A percentile compares a stretch with the other conserved stretches of the same genome.
These are phyloP conservation scores for Delonix regia DNA, from an alignment of 306 rosid species.

Conservation along the genomic window DNA sequence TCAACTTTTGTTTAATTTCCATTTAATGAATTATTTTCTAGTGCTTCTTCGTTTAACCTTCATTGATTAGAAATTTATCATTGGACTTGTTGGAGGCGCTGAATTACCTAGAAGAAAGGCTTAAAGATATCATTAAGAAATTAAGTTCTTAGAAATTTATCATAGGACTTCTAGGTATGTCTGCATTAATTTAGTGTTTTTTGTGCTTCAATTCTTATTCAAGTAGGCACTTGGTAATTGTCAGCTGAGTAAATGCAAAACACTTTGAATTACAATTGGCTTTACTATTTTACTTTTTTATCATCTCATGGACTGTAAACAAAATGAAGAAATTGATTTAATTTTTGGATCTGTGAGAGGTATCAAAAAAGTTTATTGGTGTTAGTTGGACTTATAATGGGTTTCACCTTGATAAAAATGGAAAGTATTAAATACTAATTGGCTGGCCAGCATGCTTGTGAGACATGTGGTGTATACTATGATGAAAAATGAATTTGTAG, in stretches of 20 bases:
- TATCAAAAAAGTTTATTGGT: background rate
- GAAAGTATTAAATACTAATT: too few relatives aligned
- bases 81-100: constrained; percentile 93
- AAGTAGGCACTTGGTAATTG: background rate
- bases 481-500: background rate
- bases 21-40: background rate
- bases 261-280: background rate
- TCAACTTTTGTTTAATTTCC: background rate
- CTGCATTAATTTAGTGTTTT: background rate
- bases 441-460: background rate
- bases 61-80: constrained; percentile 34
- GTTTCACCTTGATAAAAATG: background rate
- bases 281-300: background rate
- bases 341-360: background rate
- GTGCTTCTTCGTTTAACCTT: constrained; percentile 1
- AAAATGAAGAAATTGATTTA: background rate
- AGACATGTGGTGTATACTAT: background rate
- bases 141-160: constrained; percentile 93
- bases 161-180: constrained; percentile 76
- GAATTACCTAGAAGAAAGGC: constrained; percentile 80
- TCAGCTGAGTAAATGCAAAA: background rate
- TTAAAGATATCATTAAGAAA: constrained; percentile 86
- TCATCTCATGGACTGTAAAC: background rate
- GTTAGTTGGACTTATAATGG: background rate
- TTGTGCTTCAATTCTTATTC: background rate